Conservation (phyloP, 23 red algal species). For the Gracilariopsis chorda region DNA sequence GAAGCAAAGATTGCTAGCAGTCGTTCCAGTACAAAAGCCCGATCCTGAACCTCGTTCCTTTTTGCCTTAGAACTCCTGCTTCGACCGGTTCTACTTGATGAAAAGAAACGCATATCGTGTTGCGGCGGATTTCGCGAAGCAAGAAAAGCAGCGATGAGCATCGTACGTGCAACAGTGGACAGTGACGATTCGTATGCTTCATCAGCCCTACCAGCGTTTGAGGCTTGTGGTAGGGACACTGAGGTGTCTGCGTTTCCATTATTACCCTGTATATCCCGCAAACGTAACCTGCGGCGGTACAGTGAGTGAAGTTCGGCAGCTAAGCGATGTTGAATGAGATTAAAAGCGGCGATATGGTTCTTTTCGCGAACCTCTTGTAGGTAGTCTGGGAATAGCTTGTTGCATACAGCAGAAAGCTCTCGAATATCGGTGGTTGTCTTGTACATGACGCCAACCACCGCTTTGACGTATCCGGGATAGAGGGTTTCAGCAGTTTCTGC, state of each 20-base stretch:
- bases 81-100: not conserved
- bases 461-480: conserved; percentile 4
- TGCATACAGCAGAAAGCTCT: conserved; percentile 12
- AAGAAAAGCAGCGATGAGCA: conserved; percentile 42
- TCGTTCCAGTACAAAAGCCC: conserved; percentile 18
- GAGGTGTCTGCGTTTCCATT: not conserved
- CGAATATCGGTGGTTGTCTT: conserved; percentile 26
- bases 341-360: conserved; percentile 20
- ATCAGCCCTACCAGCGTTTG: not conserved
- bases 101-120: conserved; percentile 43
- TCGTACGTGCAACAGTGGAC: not conserved
- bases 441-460: conserved; percentile 38
- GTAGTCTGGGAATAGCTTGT: conserved; percentile 45
- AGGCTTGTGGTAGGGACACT: not conserved
- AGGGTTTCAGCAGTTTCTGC: not conserved
- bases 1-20: conserved; percentile 39
- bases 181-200: conserved; percentile 16
- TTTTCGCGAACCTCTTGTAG: not conserved
- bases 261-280: not conserved
- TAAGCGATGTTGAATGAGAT: conserved; percentile 22
- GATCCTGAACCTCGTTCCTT: not conserved
- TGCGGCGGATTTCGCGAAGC: conserved; percentile 30
- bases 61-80: not conserved
- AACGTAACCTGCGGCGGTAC: not conserved
- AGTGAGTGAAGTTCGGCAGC: not conserved